Base-by-base conservation (phyloP, 352 stramenopile genomes). In the Aphanomyces stellatus region DNA sequence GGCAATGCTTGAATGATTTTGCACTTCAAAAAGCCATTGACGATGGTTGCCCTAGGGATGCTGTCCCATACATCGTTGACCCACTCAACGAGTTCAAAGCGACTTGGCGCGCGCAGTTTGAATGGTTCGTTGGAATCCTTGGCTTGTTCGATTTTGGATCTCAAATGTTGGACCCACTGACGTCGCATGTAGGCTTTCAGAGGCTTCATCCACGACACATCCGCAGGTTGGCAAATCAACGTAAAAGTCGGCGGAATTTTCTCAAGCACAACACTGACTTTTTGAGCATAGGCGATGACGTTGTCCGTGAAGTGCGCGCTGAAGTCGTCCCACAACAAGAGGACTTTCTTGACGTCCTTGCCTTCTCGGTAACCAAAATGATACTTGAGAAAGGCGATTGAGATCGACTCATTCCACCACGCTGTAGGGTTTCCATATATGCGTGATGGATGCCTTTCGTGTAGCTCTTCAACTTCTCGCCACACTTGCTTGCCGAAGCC, bases 311-410 rank as follows among this genome's bases (percentile, higher is more conserved):
- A 81, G 33, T 77, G 75, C 2, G 53, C 71, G 4, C 56, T 66
- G 41, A 79, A 71, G 10, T 72, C 72, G 41, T 78, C 71, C 28
- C 71, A 65, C 6, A 76, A 33, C 4, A 80, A 37, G 11, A 78
- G 57, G 0, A 78, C 59, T 0, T 73, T 63, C 17, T 35, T 15
- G 17, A 25, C 35, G 28, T 66, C 15, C 55, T 41, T 0, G 11
- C 19, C 37, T 7, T 3, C 66, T 48, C 6, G 69, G 41, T 7
- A 62, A 19, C 2, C 70, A 53, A 80, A 80, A n/a, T 76, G 71
- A 34, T 68, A 79, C 31, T 62, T 15, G 19, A 80, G 15, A 25
- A 74, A 75, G 13, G 69, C 30, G 0, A 74, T 24, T 0, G 61
- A 72, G 19, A 79, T 49, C 19, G 34, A 19, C 10, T 17, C 53